Evolutionary conservation across 129 eudicot species (phyloP).

Genomic region (Rutidosis leptorrhynchoides): DNA sequence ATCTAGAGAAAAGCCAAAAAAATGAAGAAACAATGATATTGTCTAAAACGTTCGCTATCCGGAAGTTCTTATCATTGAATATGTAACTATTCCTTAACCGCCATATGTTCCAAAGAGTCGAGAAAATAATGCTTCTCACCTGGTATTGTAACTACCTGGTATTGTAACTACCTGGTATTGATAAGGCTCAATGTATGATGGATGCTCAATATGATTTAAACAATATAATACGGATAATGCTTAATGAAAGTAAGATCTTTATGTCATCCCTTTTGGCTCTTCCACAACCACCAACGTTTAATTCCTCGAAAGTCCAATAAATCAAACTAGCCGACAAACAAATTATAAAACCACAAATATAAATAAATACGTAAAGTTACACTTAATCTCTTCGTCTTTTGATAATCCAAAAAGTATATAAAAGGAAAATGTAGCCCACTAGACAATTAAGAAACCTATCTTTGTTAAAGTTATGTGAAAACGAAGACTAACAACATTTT

Average conservation of each 20-base stretch:
- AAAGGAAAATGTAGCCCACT: constrained; percentile 16
- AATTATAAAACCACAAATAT: not conserved
- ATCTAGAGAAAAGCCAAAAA: too few species aligned
- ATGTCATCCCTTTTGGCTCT: not conserved
- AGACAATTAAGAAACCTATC: constrained; percentile 13
- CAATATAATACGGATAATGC: not conserved
- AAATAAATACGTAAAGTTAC: not conserved
- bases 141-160: too few species aligned
- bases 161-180: too few species aligned
- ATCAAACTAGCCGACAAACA: constrained; percentile 2
- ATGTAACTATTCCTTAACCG: too few species aligned
- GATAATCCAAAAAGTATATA: not conserved
- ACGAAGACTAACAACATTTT: not conserved
- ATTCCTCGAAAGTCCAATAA: constrained; percentile 1
- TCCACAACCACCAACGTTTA: not conserved
- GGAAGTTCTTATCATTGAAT: too few species aligned
- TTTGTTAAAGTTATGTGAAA: not conserved
- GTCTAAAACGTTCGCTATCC: too few species aligned
- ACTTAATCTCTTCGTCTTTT: constrained; percentile 1
- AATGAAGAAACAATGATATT: too few species aligned
- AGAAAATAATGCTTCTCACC: too few species aligned
- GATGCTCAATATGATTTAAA: not conserved
- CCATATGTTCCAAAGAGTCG: too few species aligned
- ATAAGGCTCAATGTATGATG: not conserved
- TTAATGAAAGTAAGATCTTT: not conserved